Evolutionary conservation across 2,329 filamentous ascomycete species (phyloP).

Genomic region (Sporothrix brasiliensis): DNA sequence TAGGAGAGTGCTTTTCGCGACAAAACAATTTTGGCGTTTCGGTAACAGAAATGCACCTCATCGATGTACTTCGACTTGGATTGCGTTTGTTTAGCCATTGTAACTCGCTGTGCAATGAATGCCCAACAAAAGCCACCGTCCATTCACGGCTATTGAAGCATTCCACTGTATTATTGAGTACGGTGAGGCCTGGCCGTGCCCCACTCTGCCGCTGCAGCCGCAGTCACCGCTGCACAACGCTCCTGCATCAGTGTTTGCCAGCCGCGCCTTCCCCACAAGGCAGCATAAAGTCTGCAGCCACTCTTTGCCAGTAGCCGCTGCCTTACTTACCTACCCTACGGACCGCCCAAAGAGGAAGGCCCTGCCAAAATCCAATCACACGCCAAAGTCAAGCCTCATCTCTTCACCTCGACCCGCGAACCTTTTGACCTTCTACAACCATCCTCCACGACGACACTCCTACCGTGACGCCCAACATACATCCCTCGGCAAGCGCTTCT

Average conservation of each 20-base stretch:
- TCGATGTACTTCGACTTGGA: too few species aligned
- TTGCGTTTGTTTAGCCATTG: too few species aligned
- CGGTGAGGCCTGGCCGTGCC: not conserved
- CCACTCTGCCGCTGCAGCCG: not conserved
- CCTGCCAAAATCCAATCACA: slow-evolving; percentile 18
- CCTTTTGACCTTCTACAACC: not conserved
- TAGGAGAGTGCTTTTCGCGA: too few species aligned
- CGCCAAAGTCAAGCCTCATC: slow-evolving; percentile 1
- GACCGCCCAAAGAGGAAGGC: not conserved
- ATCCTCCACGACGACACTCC: not conserved
- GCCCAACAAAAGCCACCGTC: too few species aligned
- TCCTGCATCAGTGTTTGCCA: not conserved
- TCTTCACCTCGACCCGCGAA: not conserved
- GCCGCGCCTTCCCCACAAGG: slow-evolving; percentile 23
- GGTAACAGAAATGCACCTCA: too few species aligned
- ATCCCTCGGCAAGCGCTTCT: not conserved
- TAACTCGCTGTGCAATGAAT: too few species aligned
- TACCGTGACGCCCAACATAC: not conserved
- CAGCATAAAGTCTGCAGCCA: not conserved
- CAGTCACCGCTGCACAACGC: not conserved
- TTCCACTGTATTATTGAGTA: too few species aligned
- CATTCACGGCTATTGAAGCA: too few species aligned
- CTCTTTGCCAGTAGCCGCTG: slow-evolving; percentile 11
- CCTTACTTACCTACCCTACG: not conserved
- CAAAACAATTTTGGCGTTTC: too few species aligned